Evolutionary conservation across 129 eudicot genomes (phyloP).

Genomic region (Gnaphalium uliginosum): DNA sequence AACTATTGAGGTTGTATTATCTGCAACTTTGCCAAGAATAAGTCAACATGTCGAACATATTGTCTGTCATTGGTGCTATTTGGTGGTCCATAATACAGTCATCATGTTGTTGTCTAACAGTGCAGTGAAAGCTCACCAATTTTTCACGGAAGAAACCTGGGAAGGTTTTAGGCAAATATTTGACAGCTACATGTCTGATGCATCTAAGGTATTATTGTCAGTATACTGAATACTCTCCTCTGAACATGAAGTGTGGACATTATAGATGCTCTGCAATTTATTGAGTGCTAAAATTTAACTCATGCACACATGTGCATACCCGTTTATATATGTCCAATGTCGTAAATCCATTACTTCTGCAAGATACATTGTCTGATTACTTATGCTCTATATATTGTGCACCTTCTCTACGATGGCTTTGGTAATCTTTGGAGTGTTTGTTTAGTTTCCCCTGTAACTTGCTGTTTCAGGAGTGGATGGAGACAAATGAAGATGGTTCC

Average conservation of each 20-base stretch:
- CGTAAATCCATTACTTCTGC: not conserved
- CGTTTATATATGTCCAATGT: not conserved
- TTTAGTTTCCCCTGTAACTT: slow-evolving; percentile 1
- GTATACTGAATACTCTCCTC: not conserved
- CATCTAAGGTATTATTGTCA: slow-evolving; percentile 78
- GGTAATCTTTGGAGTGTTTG: not conserved
- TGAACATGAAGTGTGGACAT: not conserved
- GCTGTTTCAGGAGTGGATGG: slow-evolving; percentile 75
- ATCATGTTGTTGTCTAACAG: slow-evolving; percentile 50
- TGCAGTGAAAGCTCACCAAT: slow-evolving; percentile 96
- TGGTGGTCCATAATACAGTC: slow-evolving; percentile 37
- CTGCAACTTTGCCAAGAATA: slow-evolving; percentile 2
- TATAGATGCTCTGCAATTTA: not conserved
- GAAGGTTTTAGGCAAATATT: slow-evolving; percentile 89
- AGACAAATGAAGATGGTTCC: slow-evolving; percentile 67
- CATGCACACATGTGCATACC: not conserved
- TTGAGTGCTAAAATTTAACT: slow-evolving; percentile 1
- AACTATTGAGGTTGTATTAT: not conserved
- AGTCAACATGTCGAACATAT: not conserved
- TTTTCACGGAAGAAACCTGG: slow-evolving; percentile 91
- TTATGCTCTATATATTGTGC: not conserved
- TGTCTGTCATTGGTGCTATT: not conserved
- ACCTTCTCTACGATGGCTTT: not conserved
- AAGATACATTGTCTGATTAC: slow-evolving; percentile 4
- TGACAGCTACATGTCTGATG: slow-evolving; percentile 90